Percentiles rank a stretch among this genome's conserved stretches.
Evolutionary conservation across 129 eudicot species (phyloP).

Genomic region (Tagetes erecta): DNA sequence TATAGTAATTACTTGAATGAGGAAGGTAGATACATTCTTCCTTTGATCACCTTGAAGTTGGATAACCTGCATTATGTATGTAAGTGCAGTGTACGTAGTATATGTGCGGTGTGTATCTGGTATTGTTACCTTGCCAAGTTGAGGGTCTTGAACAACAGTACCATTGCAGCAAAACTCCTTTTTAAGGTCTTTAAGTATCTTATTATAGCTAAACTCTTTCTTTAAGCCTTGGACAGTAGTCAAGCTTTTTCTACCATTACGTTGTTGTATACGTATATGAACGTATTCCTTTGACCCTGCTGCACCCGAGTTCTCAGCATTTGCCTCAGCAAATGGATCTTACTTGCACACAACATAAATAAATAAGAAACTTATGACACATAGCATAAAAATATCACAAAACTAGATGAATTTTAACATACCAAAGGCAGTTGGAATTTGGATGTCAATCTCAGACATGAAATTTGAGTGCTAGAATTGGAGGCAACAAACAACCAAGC

Average conservation of each 20-base stretch:
- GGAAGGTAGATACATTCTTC: constrained; percentile 82
- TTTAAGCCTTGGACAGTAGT: constrained; percentile 85
- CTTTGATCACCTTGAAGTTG: constrained; percentile 90
- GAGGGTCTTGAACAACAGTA: constrained; percentile 88
- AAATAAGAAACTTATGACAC: not conserved
- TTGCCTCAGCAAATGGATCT: constrained; percentile 95
- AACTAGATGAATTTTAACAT: constrained; percentile 7
- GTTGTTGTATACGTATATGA: constrained; percentile 81
- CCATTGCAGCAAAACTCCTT: constrained; percentile 94
- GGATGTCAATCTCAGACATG: constrained; percentile 66
- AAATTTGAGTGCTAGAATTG: constrained; percentile 47
- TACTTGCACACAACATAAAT: constrained; percentile 9
- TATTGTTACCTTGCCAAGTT: constrained; percentile 64
- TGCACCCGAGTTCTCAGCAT: constrained; percentile 85
- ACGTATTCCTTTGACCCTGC: constrained; percentile 86
- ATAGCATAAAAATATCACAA: not conserved
- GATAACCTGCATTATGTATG: constrained; percentile 45
- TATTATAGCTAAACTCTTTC: constrained; percentile 79
- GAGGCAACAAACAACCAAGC: constrained; percentile 28
- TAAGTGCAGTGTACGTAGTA: not conserved
- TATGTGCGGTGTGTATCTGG: not conserved
- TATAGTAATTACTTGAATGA: constrained; percentile 53
- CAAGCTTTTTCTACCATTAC: constrained; percentile 90
- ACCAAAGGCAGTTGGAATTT: constrained; percentile 62
- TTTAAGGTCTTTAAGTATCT: constrained; percentile 81